Base-by-base conservation (phyloP, 1,139 yeast genomes). In the Debaryomycetaceae sp. region DNA sequence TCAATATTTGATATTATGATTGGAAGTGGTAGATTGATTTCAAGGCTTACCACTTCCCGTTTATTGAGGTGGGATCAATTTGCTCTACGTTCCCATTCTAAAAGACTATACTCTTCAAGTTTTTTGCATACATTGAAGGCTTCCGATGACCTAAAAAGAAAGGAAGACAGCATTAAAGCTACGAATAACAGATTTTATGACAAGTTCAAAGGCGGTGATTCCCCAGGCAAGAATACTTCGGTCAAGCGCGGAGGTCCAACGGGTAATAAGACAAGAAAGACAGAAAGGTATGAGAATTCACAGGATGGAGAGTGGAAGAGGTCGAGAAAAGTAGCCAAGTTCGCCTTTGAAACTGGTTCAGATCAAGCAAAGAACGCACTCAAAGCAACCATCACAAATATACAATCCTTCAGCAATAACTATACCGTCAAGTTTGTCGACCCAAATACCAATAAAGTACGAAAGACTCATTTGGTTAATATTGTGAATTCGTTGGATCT, bases 401-500 rank as follows among this genome's bases (percentile, higher is more conserved):
- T 71, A 1, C 56, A 60, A 31, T 48, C 46, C 6, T 37, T 42
- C 3, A 57, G 58, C 41, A 53, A 63, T 4, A 53, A 53, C 34
- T 65, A 58, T 43, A 50, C 51, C 34, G 73, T 72, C 7, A 60
- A 61, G 39, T 60, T 50, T 39, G 59, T 70, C 7, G 57, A 63
- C 38, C 60, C 63, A 0, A 54, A 49, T 6, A 49, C 55, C 5
- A 63, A 64, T 13, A 57, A 57, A 42, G 44, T 71, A 6, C 56
- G 48, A 13, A 45, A 45, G 4, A 52, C 48, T 20, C 60, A 63
- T 48, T 57, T 73, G 45, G 68, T 58, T 13, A 63, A 63, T 13
- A 53, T 72, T 6, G 58, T 66, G 34, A 70, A 71, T 44, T 45
- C 44, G 6, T 47, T 68, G 13, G 68, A 72, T 47, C 61, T 72